Evolutionary conservation across 108 stramenopile species (phyloP).

Genomic region (Pseudonitzschia pungens): DNA sequence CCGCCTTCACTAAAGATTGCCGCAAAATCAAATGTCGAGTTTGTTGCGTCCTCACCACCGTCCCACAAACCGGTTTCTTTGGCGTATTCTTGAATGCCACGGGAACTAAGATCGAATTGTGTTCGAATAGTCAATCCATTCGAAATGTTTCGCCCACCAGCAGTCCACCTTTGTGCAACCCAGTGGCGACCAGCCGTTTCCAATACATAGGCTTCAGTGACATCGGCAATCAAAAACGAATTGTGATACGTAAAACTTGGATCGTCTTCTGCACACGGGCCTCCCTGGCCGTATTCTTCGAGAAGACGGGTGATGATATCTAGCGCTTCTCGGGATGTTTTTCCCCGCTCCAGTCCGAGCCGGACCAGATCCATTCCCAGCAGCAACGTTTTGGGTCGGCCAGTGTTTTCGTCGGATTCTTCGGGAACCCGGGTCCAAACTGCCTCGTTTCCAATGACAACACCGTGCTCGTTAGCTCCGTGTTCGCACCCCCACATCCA

Average conservation of each 20-base stretch:
- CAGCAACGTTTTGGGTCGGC: constrained; percentile 7
- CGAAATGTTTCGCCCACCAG: constrained; percentile 53
- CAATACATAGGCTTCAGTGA: constrained; percentile 50
- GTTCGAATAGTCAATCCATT: constrained; percentile 52
- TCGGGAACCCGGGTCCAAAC: constrained; percentile 38
- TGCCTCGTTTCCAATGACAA: constrained; percentile 62
- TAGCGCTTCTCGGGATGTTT: constrained; percentile 38
- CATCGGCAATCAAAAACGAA: constrained; percentile 59
- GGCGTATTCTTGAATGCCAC: constrained; percentile 37
- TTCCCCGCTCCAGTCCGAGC: constrained; percentile 52
- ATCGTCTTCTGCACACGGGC: constrained; percentile 62
- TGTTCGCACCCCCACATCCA: constrained; percentile 67
- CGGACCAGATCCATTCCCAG: constrained; percentile 65
- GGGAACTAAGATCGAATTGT: constrained; percentile 45
- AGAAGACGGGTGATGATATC: constrained; percentile 44
- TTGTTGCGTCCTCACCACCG: background rate
- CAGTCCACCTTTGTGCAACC: constrained; percentile 42
- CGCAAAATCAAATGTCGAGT: constrained; percentile 37
- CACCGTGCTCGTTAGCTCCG: constrained; percentile 61
- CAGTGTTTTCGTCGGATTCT: constrained; percentile 8
- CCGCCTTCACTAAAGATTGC: constrained; percentile 17
- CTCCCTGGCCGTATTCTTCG: constrained; percentile 60
- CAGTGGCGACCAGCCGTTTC: constrained; percentile 64
- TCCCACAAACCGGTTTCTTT: constrained; percentile 34
- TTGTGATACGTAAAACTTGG: constrained; percentile 54